Evolutionary conservation across 2,329 filamentous ascomycete species (phyloP), one percentile per base, ranked within the genome.

Genomic region (Colletotrichum ledebouriae): DNA sequence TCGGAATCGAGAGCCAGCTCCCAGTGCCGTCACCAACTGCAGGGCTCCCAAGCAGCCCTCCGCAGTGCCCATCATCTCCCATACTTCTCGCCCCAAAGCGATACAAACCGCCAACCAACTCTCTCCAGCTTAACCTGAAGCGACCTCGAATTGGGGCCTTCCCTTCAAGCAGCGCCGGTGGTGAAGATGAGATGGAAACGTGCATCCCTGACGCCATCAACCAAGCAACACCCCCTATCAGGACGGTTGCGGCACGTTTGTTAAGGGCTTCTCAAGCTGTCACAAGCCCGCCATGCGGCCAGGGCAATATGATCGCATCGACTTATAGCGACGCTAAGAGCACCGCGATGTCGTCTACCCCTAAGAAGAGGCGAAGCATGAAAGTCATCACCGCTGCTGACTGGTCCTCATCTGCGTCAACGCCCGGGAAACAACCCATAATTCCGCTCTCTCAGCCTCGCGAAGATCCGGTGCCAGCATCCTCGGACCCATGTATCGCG

Each of bases 161-260:
- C 20, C 69, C 69, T 3, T 66, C 66, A 11, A 71, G 70, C 64
- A 71, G 70, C 70, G 70, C 49, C 56, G 71, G 69, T 25, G 68
- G 75, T 9, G 79, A 81, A 22, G 78, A 81, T 13, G 78, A 80
- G 9, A 64, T 80, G n/a, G 80, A 82, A 53, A 75, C 76, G 53
- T 75, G 76, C 41, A 69, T 80, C 4, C 78, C 79, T 2, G 74
- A 75, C 42, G 76, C 74, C 6, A 73, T 71, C n/a, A n/a, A 20
- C 13, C 57, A 61, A 53, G 65, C 64, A 25, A 70, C 60, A n/a
- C 61, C 69, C 11, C 66, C 65, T 6, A 53, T 71, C 44, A 69
- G 66, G 46, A 60, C 39, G 33, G 34, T 53, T 6, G 64, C 64
- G 11, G 64, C 55, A 7, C 68, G 33, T 37, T 13, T 62, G 13